A percentile compares a stretch with the other conserved stretches of the same genome.
Conservation (phyloP, 208 protist genomes). For the Leishmania amazonensis region DNA sequence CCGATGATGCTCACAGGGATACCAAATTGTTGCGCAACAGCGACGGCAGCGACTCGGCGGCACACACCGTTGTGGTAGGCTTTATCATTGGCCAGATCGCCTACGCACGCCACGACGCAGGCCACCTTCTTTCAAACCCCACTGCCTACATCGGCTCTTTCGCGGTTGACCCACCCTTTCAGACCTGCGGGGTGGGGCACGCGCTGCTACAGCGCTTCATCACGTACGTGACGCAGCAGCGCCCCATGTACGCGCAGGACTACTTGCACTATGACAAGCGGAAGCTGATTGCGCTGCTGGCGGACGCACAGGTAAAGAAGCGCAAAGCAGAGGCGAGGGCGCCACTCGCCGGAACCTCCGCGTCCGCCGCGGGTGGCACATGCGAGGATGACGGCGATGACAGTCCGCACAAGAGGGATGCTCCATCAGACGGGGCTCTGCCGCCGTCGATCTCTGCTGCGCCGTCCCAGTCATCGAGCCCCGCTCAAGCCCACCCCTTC, state of each 20-base stretch:
- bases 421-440: background rate
- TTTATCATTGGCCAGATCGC: conserved; percentile 62
- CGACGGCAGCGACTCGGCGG: background rate
- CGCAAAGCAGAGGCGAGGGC: background rate
- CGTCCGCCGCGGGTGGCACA: background rate
- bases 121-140: conserved; percentile 60
- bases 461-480: background rate
- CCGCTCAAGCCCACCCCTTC: background rate
- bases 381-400: background rate
- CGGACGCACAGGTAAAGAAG: conserved; percentile 21
- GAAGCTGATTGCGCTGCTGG: conserved; percentile 31
- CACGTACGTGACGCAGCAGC: conserved; percentile 47
- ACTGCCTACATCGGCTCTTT: conserved; percentile 76
- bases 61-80: conserved; percentile 53
- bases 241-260: conserved; percentile 49
- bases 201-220: conserved; percentile 58
- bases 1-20: background rate
- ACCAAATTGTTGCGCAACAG: background rate
- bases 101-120: conserved; percentile 42
- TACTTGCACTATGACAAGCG: conserved; percentile 63
- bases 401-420: background rate
- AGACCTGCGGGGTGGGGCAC: conserved; percentile 59
- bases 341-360: background rate
- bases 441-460: background rate
- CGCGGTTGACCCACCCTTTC: conserved; percentile 55